These are phyloP conservation scores for Colletotrichum tropicale DNA, from an alignment of 2,329 filamentous ascomycete species.

Conservation along the genomic window DNA sequence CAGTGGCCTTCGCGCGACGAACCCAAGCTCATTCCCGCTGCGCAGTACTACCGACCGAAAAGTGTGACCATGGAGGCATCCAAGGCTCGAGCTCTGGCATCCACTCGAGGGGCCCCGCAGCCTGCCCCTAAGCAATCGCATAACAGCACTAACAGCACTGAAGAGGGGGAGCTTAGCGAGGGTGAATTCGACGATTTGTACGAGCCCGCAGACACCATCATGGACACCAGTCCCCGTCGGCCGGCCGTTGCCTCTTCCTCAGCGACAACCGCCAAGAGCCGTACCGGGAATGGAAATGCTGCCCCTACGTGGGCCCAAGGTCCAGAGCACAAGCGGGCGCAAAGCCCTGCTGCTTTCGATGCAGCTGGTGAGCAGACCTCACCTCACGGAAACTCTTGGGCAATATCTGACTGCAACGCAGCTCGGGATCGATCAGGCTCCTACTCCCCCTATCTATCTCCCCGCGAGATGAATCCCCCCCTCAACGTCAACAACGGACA, in stretches of 20 bases:
- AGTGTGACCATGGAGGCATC: conserved; percentile 23
- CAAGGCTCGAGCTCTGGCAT: background rate
- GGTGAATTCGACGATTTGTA: conserved; percentile 65
- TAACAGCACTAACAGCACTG: conserved; percentile 20
- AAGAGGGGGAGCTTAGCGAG: conserved; percentile 82
- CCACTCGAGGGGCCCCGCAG: background rate
- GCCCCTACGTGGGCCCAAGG: background rate
- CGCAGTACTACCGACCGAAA: conserved; percentile 15
- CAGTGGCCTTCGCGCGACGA: conserved; percentile 8
- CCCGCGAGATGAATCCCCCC: conserved; percentile 44
- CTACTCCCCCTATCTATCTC: conserved; percentile 57
- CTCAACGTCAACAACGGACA: background rate
- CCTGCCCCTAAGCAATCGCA: background rate
- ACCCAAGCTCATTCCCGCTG: conserved; percentile 21
- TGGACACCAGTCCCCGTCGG: background rate
- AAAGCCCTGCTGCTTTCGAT: background rate
- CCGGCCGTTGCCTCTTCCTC: background rate
- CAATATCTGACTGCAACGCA: background rate
- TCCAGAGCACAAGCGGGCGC: background rate
- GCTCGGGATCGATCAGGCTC: conserved; percentile 54
- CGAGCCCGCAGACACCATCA: conserved; percentile 38
- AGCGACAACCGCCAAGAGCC: background rate
- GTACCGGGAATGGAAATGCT: background rate
- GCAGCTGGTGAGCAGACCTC: background rate
- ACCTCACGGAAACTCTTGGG: background rate